A percentile compares a stretch with the other conserved stretches of the same genome.
These are phyloP conservation scores for Arthrobotrys iridis DNA, from an alignment of 2,329 filamentous ascomycete species.

Conservation along the genomic window DNA sequence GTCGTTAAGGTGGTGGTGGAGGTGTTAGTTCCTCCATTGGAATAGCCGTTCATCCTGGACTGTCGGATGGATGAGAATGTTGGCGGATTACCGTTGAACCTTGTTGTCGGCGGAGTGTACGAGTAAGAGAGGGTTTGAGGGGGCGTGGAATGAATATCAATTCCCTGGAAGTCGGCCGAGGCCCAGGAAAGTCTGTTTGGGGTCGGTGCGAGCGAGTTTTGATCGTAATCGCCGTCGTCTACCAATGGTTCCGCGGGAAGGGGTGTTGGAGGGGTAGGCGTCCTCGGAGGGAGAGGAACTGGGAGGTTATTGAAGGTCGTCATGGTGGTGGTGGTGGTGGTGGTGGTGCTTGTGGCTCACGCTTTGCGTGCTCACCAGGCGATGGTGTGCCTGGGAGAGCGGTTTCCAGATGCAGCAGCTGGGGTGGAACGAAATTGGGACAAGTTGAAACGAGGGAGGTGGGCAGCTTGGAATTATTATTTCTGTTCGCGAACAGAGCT, in stretches of 20 bases:
- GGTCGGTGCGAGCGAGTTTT: slow-evolving; percentile 43
- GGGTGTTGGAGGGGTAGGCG: slow-evolving; percentile 51
- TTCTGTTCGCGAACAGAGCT: slow-evolving; percentile 46
- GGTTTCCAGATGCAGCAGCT: slow-evolving; percentile 54
- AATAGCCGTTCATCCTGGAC: slow-evolving; percentile 50
- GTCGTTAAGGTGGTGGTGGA: slow-evolving; percentile 42
- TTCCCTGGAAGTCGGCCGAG: slow-evolving; percentile 43
- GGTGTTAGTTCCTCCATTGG: slow-evolving; percentile 39
- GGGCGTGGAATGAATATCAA: slow-evolving; percentile 45
- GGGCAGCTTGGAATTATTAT: slow-evolving; percentile 21
- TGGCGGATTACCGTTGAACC: slow-evolving; percentile 31
- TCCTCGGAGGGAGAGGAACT: slow-evolving; percentile 50
- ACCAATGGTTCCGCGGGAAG: slow-evolving; percentile 32
- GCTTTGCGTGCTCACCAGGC: slow-evolving; percentile 38
- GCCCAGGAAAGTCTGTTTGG: slow-evolving; percentile 51
- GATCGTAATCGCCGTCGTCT: slow-evolving; percentile 43
- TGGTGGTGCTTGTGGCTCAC: slow-evolving; percentile 26
- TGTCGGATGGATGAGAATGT: slow-evolving; percentile 36
- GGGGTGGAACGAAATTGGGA: slow-evolving; percentile 41
- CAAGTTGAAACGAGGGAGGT: slow-evolving; percentile 47
- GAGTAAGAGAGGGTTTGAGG: slow-evolving; percentile 40
- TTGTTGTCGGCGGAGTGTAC: slow-evolving; percentile 42
- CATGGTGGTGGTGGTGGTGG: slow-evolving; percentile 29
- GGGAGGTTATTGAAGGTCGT: slow-evolving; percentile 53
- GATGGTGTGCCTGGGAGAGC: slow-evolving; percentile 52